Base-by-base conservation (phyloP, 2,329 filamentous ascomycete genomes). In the Colletotrichum eremochloae region DNA sequence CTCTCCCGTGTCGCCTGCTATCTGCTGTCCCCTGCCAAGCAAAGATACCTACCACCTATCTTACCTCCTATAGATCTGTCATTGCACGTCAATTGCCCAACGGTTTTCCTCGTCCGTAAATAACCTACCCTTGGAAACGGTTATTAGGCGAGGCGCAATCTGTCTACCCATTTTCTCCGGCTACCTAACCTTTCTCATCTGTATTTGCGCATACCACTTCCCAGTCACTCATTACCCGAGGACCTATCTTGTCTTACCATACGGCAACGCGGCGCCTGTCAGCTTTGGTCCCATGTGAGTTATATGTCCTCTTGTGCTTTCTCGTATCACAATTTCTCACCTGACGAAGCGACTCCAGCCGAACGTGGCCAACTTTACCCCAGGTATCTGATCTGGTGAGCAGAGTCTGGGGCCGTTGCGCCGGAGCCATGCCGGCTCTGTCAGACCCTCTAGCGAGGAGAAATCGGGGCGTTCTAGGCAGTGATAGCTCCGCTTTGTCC, bases 381-480 rank as follows among this genome's bases (percentile, higher is more conserved):
- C 31, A 57, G 55, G 20, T 42, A 55, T 9, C n/a, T 24, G 9
- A 24, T 24, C n/a, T 48, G n/a, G 15, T 64, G 53, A 68, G 20
- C 44, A 55, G 42, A 53, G 29, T 18, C 15, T 40, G n/a, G 33
- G 33, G 2, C 14, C 53, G n/a, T 63, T 52, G 58, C 62, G 69
- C 76, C 62, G 69, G 67, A 74, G 74, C 74, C 71, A 79, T 80
- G 76, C 78, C 81, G 75, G 79, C 79, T 53, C 77, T 81, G 71
- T 78, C 78, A n/a, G 81, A 82, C 63, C 76, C 71, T 73, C 62
- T 36, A 2, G 33, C 20, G 50, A 71, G 71, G 68, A 81, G 80
- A 60, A 88, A 88, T 72, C 84, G 86, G 70, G 86, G 86, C 52
- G 88, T 86, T 73, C 79, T 88, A 57, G 86, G 86, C 73, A 80